These are phyloP conservation scores for Madurella fahalii DNA, from an alignment of 2,329 filamentous ascomycete genomes.

Conservation along the genomic window DNA sequence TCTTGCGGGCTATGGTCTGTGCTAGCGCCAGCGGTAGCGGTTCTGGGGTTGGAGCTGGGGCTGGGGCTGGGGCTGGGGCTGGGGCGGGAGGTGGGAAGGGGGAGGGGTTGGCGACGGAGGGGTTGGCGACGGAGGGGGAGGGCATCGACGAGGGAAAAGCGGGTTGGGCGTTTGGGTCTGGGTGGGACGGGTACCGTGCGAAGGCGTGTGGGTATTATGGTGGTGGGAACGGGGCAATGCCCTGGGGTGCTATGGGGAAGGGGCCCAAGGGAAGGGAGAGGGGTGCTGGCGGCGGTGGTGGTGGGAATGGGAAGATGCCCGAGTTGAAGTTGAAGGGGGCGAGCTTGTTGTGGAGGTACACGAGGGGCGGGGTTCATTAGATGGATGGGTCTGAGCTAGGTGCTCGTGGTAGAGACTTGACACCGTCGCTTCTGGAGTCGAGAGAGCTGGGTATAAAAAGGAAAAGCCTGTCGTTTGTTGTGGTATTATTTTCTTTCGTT, in stretches of 20 bases:
- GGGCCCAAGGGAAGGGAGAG: background rate
- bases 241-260: too few relatives aligned
- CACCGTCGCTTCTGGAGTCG: conserved; percentile 6
- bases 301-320: conserved; percentile 1
- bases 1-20: conserved; percentile 31
- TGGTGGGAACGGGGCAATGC: too few relatives aligned
- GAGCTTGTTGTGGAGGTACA: conserved; percentile 31
- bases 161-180: too few relatives aligned
- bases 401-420: background rate
- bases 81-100: too few relatives aligned
- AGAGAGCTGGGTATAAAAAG: too few relatives aligned
- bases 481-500: background rate
- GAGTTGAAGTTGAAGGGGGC: conserved; percentile 28
- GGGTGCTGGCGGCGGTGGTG: background rate
- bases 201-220: too few relatives aligned
- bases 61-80: background rate
- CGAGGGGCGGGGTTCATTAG: conserved; percentile 14
- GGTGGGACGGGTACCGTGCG: too few relatives aligned
- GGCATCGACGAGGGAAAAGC: too few relatives aligned
- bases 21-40: background rate
- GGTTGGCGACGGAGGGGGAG: too few relatives aligned
- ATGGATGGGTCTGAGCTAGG: background rate
- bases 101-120: too few relatives aligned
- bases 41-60: background rate
- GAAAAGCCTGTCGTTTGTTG: too few relatives aligned